Evolutionary conservation across 2,329 filamentous ascomycete genomes (phyloP).

Genomic region (Magnaporthiopsis rhizophila): DNA sequence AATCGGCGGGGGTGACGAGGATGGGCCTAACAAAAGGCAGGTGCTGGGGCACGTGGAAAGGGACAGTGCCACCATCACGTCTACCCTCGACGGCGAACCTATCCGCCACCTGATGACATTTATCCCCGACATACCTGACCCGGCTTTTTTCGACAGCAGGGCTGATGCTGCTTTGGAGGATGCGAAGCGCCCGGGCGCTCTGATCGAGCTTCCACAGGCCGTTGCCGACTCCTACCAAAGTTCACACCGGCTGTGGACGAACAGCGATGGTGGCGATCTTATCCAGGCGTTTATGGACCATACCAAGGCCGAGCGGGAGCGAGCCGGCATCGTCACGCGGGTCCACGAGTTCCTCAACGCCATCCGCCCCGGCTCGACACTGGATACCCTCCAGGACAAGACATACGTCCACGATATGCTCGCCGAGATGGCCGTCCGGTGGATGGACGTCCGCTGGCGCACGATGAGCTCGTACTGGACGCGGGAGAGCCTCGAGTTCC

Average conservation of each 20-base stretch:
- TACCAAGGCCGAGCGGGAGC: neutral
- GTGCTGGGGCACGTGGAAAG: neutral
- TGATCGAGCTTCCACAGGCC: neutral
- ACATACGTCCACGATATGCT: neutral
- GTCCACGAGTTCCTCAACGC: neutral
- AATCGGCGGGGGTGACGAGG: neutral
- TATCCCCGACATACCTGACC: neutral
- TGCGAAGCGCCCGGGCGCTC: neutral
- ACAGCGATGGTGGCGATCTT: neutral
- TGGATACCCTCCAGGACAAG: neutral
- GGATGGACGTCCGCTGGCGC: slow-evolving; percentile 3
- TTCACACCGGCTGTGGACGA: neutral
- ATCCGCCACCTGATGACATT: neutral
- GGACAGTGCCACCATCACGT: neutral
- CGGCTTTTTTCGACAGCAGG: neutral
- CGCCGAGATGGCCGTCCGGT: neutral
- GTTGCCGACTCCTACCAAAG: neutral
- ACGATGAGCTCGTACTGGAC: neutral
- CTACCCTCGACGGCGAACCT: neutral
- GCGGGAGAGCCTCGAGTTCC: too few relatives aligned
- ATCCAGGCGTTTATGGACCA: neutral
- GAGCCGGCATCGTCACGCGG: neutral
- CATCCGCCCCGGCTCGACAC: neutral
- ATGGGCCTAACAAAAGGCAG: neutral
- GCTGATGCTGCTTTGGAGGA: neutral